A percentile compares a stretch with the other conserved stretches of the same genome.
Evolutionary conservation across 208 protist species (phyloP).

Genomic region (Tetramitus jugosus): DNA sequence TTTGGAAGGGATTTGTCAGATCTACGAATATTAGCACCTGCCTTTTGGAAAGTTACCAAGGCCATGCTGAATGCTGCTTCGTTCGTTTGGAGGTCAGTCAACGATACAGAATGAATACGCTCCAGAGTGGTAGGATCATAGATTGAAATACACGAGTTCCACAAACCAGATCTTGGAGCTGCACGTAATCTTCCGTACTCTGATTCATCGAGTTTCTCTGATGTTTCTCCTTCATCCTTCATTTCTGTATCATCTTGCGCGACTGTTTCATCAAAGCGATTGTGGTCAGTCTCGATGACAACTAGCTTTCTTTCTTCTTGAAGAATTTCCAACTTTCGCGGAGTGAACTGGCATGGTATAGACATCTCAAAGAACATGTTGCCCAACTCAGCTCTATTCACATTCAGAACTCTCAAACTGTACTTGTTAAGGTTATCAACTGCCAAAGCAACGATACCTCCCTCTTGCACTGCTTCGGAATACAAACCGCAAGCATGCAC

Average conservation of each 20-base stretch:
- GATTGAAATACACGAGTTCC: no score
- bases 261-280: neutral
- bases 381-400: constrained; percentile 31
- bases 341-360: constrained; percentile 58
- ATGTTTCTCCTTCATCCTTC: neutral
- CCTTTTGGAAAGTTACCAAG: constrained; percentile 27
- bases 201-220: constrained; percentile 24
- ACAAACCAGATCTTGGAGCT: no score
- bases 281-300: constrained; percentile 65
- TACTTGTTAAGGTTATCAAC: constrained; percentile 51
- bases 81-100: constrained; percentile 53
- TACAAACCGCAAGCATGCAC: constrained; percentile 55
- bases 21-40: no score
- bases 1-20: constrained; percentile 42
- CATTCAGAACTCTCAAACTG: constrained; percentile 44
- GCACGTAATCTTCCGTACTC: no score
- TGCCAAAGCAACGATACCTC: constrained; percentile 55
- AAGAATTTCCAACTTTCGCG: constrained; percentile 54
- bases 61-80: constrained; percentile 55
- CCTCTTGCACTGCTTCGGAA: constrained; percentile 59
- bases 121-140: constrained; percentile 42
- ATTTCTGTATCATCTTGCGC: neutral
- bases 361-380: constrained; percentile 57
- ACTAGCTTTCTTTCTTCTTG: constrained; percentile 46
- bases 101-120: constrained; percentile 34